Conservation (phyloP, 345 rosid genomes). For the Eucalyptus microcorys region DNA sequence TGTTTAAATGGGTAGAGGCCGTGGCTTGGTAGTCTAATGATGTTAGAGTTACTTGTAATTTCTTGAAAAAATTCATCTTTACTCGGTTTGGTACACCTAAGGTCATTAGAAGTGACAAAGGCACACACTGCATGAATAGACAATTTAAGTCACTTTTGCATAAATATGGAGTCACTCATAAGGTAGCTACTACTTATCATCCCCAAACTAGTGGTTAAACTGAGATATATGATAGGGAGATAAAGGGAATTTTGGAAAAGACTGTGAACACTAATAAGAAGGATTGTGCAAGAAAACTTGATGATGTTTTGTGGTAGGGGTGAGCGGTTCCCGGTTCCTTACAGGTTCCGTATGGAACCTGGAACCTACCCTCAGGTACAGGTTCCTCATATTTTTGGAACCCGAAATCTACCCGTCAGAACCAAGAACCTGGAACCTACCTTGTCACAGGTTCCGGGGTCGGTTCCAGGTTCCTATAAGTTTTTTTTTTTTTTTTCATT, state of each 20-base stretch:
- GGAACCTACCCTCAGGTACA: too few species aligned
- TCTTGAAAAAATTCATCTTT: neutral
- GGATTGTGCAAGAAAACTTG: neutral
- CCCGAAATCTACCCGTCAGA: too few species aligned
- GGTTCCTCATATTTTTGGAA: too few species aligned
- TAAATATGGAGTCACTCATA: neutral
- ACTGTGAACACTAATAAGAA: neutral
- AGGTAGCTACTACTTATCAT: neutral
- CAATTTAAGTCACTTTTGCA: neutral
- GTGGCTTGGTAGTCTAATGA: neutral
- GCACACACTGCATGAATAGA: neutral
- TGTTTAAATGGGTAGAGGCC: neutral
- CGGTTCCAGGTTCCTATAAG: too few species aligned
- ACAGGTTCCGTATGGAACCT: too few species aligned
- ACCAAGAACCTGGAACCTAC: too few species aligned
- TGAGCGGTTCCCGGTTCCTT: too few species aligned
- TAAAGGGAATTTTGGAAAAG: neutral
- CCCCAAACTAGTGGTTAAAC: neutral
- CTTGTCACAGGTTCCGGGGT: too few species aligned
- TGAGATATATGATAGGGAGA: neutral
- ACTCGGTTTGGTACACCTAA: neutral
- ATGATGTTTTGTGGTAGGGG: neutral
- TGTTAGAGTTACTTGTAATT: neutral
- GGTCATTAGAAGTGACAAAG: neutral
- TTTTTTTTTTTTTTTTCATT: too few species aligned